Evolutionary conservation across 345 rosid genomes (phyloP).

Genomic region (Hibiscus syriacus): DNA sequence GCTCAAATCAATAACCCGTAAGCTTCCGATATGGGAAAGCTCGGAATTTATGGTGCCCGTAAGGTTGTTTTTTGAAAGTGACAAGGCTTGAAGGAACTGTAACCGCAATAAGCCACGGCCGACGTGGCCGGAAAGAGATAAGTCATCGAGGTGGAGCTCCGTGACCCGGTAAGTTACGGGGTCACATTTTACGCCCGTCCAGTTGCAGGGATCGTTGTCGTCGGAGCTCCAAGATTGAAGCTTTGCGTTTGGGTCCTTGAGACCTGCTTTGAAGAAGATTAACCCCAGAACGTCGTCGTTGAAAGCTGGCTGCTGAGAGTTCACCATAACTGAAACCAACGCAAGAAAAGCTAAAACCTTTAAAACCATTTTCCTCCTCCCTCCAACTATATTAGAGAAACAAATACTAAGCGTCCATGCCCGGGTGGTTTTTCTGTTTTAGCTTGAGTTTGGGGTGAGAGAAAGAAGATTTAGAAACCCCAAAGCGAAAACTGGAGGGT

Average conservation of each 20-base stretch:
- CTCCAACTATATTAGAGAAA: not conserved
- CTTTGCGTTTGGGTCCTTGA: slow-evolving; percentile 58
- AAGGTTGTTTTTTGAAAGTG: slow-evolving; percentile 62
- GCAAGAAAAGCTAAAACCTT: slow-evolving; percentile 21
- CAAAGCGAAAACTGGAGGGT: too few species aligned
- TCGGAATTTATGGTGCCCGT: slow-evolving; percentile 53
- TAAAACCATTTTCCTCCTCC: slow-evolving; percentile 14
- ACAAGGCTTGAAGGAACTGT: slow-evolving; percentile 50
- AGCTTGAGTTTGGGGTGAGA: too few species aligned
- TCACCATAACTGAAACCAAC: slow-evolving; percentile 12
- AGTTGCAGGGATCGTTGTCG: slow-evolving; percentile 60
- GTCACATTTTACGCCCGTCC: slow-evolving; percentile 78
- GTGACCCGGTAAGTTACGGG: slow-evolving; percentile 49
- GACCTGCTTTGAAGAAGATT: slow-evolving; percentile 86
- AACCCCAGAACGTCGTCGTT: slow-evolving; percentile 80
- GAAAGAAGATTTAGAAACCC: too few species aligned
- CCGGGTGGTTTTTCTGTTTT: too few species aligned
- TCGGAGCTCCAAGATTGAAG: slow-evolving; percentile 80
- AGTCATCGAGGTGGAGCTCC: slow-evolving; percentile 53
- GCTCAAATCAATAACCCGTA: slow-evolving; percentile 61
- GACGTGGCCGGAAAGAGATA: slow-evolving; percentile 81
- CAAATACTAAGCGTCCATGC: slow-evolving; percentile 9
- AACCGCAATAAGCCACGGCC: slow-evolving; percentile 72
- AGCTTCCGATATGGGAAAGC: slow-evolving; percentile 35
- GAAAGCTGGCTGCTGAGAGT: slow-evolving; percentile 43